These are phyloP conservation scores for Talaromyces ruber DNA, from an alignment of 495 filamentous ascomycete genomes.

Conservation along the genomic window DNA sequence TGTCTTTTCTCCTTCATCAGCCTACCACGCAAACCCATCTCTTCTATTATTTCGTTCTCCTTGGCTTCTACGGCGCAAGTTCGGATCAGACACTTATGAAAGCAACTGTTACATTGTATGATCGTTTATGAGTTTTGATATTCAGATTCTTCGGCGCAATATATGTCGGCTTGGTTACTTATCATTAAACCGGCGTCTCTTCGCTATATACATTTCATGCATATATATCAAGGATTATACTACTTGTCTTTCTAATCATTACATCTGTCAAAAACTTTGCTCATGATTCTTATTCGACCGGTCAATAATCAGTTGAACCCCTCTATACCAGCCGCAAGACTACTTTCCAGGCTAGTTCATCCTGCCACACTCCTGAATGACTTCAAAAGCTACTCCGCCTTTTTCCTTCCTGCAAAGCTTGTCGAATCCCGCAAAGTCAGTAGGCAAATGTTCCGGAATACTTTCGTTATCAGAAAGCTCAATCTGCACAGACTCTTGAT, in stretches of 20 bases:
- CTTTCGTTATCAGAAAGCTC: too few relatives aligned
- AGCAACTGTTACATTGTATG: not conserved
- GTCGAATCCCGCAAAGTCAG: too few relatives aligned
- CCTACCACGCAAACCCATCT: not conserved
- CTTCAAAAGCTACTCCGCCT: too few relatives aligned
- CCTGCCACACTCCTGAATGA: too few relatives aligned
- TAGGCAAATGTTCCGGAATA: too few relatives aligned
- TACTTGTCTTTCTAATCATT: not conserved
- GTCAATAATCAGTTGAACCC: too few relatives aligned
- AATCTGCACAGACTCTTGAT: too few relatives aligned
- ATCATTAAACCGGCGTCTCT: not conserved
- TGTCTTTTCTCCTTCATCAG: not conserved
- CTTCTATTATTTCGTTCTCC: slow-evolving; percentile 1
- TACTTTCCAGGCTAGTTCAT: too few relatives aligned
- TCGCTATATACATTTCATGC: not conserved
- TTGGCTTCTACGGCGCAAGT: not conserved
- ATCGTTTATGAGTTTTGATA: not conserved
- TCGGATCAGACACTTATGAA: not conserved
- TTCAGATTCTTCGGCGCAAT: not conserved
- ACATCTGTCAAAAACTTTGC: too few relatives aligned
- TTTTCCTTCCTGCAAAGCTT: too few relatives aligned
- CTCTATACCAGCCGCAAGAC: too few relatives aligned
- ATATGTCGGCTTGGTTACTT: not conserved
- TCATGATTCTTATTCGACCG: too few relatives aligned
- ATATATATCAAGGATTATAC: not conserved